A percentile compares a stretch with the other conserved stretches of the same genome.
These are phyloP conservation scores for Sanghuangporus weigelae DNA, from an alignment of 1,284 basidiomycete genomes.

Conservation along the genomic window DNA sequence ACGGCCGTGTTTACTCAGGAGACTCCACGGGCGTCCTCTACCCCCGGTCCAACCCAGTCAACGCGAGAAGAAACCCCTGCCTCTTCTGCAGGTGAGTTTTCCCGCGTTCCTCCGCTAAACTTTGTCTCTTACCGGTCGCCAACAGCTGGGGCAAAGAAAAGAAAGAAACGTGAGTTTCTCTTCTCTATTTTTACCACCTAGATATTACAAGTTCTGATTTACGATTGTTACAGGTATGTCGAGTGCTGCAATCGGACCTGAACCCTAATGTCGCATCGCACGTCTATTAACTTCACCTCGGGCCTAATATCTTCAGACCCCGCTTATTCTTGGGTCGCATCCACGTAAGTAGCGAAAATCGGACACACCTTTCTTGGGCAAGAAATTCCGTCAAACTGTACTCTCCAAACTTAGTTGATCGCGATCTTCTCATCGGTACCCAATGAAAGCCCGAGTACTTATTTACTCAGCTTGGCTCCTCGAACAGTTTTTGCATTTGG, in stretches of 20 bases:
- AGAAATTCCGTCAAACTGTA: not conserved
- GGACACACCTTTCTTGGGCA: not conserved
- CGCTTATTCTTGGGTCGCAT: not conserved
- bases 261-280: not conserved
- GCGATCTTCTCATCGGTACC: not conserved
- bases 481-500: not conserved
- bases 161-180: constrained; percentile 51
- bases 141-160: constrained; percentile 60
- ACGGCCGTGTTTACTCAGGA: constrained; percentile 34
- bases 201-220: not conserved
- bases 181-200: not conserved
- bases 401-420: not conserved
- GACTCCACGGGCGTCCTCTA: constrained; percentile 37
- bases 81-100: constrained; percentile 33
- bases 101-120: constrained; percentile 31
- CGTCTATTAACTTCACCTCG: not conserved
- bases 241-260: not conserved
- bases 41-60: constrained; percentile 44
- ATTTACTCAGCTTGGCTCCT: not conserved
- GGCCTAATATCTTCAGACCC: not conserved
- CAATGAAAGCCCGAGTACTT: not conserved
- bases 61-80: constrained; percentile 37
- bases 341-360: not conserved
- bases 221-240: constrained; percentile 6
- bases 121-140: constrained; percentile 32